phyloP scores from a whole-genome alignment of 306 rosid genomes.

The Trichosanthes truncata region DNA sequence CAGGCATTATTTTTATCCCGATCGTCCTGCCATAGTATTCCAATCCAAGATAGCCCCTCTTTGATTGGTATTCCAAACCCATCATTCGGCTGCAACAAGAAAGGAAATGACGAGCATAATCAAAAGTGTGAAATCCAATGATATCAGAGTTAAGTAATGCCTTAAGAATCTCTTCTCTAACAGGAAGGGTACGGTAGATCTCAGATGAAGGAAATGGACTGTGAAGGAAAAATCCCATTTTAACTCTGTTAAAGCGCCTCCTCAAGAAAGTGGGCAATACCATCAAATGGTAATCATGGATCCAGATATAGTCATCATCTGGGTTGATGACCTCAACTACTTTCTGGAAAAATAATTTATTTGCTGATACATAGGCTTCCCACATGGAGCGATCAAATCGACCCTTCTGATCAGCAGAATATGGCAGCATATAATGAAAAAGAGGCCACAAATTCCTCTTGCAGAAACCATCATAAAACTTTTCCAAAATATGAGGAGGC shows the following conservation, averaged over 20 bases:
- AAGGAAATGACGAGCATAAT: slow-evolving; percentile 83
- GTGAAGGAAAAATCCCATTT: slow-evolving; percentile 75
- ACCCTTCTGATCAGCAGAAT: slow-evolving; percentile 48
- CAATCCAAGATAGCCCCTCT: slow-evolving; percentile 79
- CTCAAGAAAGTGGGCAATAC: slow-evolving; percentile 66
- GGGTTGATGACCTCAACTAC: slow-evolving; percentile 74
- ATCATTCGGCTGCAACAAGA: slow-evolving; percentile 83
- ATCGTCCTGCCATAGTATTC: slow-evolving; percentile 79
- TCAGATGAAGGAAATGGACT: slow-evolving; percentile 87
- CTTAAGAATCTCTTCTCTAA: slow-evolving; percentile 74
- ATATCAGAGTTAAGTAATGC: slow-evolving; percentile 72
- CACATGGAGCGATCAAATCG: slow-evolving; percentile 59
- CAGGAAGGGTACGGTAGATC: slow-evolving; percentile 74
- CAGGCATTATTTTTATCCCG: slow-evolving; percentile 80
- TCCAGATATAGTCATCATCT: slow-evolving; percentile 72
- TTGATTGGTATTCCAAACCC: slow-evolving; percentile 75
- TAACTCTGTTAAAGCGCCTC: slow-evolving; percentile 66
- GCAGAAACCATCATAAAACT: slow-evolving; percentile 77
- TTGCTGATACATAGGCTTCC: slow-evolving; percentile 71
- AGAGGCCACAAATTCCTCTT: slow-evolving; percentile 79
- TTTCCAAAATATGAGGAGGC: slow-evolving; percentile 40
- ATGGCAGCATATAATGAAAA: slow-evolving; percentile 70
- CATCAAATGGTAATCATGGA: slow-evolving; percentile 89
- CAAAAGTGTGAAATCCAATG: slow-evolving; percentile 79
- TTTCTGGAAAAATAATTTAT: slow-evolving; percentile 58